Base-by-base conservation (phyloP, 139 green algal species). In the Pleodorina starrii region DNA sequence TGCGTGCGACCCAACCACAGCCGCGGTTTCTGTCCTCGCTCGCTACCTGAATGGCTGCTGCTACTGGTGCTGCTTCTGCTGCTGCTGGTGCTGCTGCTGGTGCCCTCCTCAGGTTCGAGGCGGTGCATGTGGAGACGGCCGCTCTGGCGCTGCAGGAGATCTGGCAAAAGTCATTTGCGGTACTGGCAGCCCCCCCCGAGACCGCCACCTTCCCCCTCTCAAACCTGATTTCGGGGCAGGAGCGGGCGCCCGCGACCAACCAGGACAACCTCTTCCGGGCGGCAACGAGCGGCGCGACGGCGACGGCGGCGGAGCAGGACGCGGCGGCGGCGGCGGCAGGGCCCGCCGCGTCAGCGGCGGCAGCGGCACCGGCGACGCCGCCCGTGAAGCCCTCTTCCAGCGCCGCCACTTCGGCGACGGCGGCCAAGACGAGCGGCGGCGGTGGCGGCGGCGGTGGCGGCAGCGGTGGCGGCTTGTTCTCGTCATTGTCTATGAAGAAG, bases 141-240 rank as follows among this genome's bases (percentile, higher is more conserved):
- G 35, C 38, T 48, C 0, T 6, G 21, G 6, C 6, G 21, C 84
- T 89, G 36, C 21, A 74, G 59, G 38, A 73, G 23, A 69, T 73
- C 43, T 89, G 84, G 84, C 32, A 82, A 2, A 7, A 12, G 21
- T 73, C 84, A 11, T 89, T 83, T 46, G 21, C 78, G 48, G 27
- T 66, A 9, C 46, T 89, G 36, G 57, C 59, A 35, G 35, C 40
- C 29, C 83, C 83, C 16, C 66, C 83, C 16, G 16, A 27, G 2
- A 48, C 51, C n/a, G 29, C 78, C 78, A 51, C 38, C 36, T 85
- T 85, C 78, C 78, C 78, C 36, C 54, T 85, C 2, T 51, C 54
- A 0, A 85, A 85, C 78, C 78, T 85, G 23, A 10, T 85, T 6
- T n/a, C 78, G 0, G 78, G 38, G 21, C 54, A 35, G 10, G 51